Base-by-base conservation (phyloP, 345 rosid genomes). In the Firmiana major region DNA sequence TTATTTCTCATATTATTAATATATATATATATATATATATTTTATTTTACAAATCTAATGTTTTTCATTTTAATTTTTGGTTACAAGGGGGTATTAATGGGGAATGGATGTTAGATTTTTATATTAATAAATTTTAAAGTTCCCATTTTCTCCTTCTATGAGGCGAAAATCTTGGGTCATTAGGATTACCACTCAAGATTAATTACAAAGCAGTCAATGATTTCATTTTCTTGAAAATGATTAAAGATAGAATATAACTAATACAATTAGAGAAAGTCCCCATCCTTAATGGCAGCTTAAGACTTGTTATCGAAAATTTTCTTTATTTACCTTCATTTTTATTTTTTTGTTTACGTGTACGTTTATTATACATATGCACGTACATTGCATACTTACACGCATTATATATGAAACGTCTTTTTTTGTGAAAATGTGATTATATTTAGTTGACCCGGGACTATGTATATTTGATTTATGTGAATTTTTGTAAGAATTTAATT, bases 271-370 rank as follows among this genome's bases (percentile, higher is more conserved):
- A 43, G 16, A 34, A 34, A 45, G 43, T 71, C 59, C 1, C 68
- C 26, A 62, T 62, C 53, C 24, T 48, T 46, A 69, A 75, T 59
- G 63, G 59, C 54, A 63, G 54, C 75, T 60, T 48, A 21, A 42
- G 10, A 42, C 68, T 66, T 16, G 63, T n/a, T 15, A 40, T 12
- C 15, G 5, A 74, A 42, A 51, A 4, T 78, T 78, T 78, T 77
- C 74, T 19, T 51, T 49, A 49, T 7, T 40, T 36, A 4, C 3
- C n/a, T n/a, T n/a, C n/a, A n/a, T 31, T 31, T 31, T 2, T 31
- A 0, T 36, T 3, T 36, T 36, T 36, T 36, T 36, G 40, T 36
- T 36, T 5, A 36, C 40, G 34, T 31, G 34, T 31, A 1, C 34
- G 34, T 31, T n/a, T n/a, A n/a, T n/a, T n/a, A n/a, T n/a, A n/a